A percentile compares a stretch with the other conserved stretches of the same genome.
Evolutionary conservation across 345 rosid genomes (phyloP).

Genomic region (Toxicodendron radicans): DNA sequence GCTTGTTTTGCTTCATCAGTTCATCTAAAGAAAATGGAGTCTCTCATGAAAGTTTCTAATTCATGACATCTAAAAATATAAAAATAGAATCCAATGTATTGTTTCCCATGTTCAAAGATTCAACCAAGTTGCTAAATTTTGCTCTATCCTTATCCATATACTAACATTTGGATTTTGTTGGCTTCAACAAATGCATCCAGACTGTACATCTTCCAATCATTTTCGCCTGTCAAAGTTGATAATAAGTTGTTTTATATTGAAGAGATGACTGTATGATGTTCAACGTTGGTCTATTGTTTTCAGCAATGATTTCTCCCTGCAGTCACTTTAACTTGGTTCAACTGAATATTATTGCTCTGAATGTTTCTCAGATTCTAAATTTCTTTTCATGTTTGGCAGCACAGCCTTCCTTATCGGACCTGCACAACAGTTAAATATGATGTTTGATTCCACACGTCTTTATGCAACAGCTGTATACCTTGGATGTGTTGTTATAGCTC

Average conservation of each 20-base stretch:
- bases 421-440: constrained; percentile 75
- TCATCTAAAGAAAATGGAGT: constrained; percentile 1
- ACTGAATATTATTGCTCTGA: neutral
- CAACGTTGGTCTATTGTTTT: neutral
- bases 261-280: neutral
- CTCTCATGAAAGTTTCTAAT: too few species aligned
- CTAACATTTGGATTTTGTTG: too few species aligned
- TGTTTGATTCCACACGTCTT: constrained; percentile 75
- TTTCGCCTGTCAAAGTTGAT: too few species aligned
- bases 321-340: neutral
- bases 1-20: neutral
- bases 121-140: too few species aligned
- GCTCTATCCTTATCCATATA: too few species aligned
- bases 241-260: neutral
- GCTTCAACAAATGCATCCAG: too few species aligned
- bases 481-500: constrained; percentile 72
- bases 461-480: constrained; percentile 74
- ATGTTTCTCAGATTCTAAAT: constrained; percentile 25
- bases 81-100: too few species aligned
- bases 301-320: neutral
- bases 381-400: constrained; percentile 61
- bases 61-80: too few species aligned
- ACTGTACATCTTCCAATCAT: too few species aligned
- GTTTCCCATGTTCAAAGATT: too few species aligned
- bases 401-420: constrained; percentile 93